These are phyloP conservation scores for Lactarius pseudohatsudake DNA, from an alignment of 768 basidiomycete species.

Conservation along the genomic window DNA sequence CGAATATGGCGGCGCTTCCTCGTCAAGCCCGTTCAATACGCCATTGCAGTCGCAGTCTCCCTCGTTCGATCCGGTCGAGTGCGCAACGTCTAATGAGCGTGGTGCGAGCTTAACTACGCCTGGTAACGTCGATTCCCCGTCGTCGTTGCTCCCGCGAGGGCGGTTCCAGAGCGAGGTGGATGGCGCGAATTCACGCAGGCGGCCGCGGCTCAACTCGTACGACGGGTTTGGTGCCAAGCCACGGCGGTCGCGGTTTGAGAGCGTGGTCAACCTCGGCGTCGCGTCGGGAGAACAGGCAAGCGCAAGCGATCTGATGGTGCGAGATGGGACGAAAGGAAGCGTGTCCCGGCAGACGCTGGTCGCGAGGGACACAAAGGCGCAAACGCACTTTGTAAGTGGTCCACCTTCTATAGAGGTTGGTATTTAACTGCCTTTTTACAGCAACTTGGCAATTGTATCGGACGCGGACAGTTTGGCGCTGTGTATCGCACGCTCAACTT, in stretches of 20 bases:
- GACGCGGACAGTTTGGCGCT: conserved; percentile 93
- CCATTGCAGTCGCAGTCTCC: conserved; percentile 1
- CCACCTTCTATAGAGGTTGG: conserved; percentile 85
- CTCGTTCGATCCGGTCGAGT: conserved; percentile 5
- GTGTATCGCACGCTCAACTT: conserved; percentile 94
- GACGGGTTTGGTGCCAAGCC: conserved; percentile 62
- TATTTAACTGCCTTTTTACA: conserved; percentile 33
- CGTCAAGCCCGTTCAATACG: conserved; percentile 36
- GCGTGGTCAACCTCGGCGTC: conserved; percentile 63
- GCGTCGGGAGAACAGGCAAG: conserved; percentile 47
- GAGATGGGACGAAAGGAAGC: conserved; percentile 64
- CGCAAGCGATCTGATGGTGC: conserved; percentile 63
- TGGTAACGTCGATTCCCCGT: conserved; percentile 11
- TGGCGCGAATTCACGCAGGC: conserved; percentile 49
- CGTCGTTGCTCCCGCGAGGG: conserved; percentile 48
- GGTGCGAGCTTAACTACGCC: no score
- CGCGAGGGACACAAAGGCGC: no score
- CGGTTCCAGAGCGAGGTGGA: conserved; percentile 77
- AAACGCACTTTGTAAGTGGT: conserved; percentile 69
- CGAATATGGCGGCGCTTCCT: no score
- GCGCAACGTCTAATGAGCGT: no score
- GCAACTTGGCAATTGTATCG: conserved; percentile 99
- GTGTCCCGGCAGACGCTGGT: conserved; percentile 60
- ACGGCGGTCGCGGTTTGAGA: conserved; percentile 65
- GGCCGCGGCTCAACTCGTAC: conserved; percentile 61